Base-by-base conservation (phyloP, 2,329 filamentous ascomycete genomes). In the Sarocladiaceae sp. region DNA sequence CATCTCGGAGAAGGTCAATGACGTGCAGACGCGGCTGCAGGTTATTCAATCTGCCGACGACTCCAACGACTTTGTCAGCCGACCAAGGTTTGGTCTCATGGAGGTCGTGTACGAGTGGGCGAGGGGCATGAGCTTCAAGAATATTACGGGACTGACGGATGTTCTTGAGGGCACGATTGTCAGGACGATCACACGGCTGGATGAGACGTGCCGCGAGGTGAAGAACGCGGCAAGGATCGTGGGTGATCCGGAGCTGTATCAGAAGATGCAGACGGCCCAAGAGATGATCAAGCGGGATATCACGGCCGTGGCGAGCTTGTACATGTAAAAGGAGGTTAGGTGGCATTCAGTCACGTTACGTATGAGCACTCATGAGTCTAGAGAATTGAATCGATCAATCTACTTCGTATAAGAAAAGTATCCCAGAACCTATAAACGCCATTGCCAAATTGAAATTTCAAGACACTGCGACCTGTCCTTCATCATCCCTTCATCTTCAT, bases 91-190 rank as follows among this genome's bases (percentile, higher is more conserved):
- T 60, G 93, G 91, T 1, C 76, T 98, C 45, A 89, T 95, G 61
- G 93, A 98, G 64, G 93, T 98, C 0, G 94, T 98, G 26, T 96
- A 97, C 61, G 93, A 98, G 64, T 98, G 93, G 93, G 93, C 93
- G 9, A 75, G 88, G 41, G 93, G 93, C 20, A 97, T 97, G 88
- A 91, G 87, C 43, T 98, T 98, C 74, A 95, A 94, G 66, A 91
- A 93, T 52, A 98, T 98, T 53, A 97, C 91, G 0, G 86, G 91
- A 53, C 68, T 98, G 59, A 98, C 93, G 6, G 91, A 97, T 62
- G 90, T 98, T 46, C 80, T 97, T 56, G 93, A 98, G 65, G 93
- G 93, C 1, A 97, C 93, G 0, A 97, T 98, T 66, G 93, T 98
- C 39, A 74, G 93, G 43, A 91, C 93, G 2, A 97, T 98, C 54